Evolutionary conservation across 1,284 basidiomycete genomes (phyloP), one percentile per base, ranked within the genome.

Genomic region (Boletus semigastroideus): DNA sequence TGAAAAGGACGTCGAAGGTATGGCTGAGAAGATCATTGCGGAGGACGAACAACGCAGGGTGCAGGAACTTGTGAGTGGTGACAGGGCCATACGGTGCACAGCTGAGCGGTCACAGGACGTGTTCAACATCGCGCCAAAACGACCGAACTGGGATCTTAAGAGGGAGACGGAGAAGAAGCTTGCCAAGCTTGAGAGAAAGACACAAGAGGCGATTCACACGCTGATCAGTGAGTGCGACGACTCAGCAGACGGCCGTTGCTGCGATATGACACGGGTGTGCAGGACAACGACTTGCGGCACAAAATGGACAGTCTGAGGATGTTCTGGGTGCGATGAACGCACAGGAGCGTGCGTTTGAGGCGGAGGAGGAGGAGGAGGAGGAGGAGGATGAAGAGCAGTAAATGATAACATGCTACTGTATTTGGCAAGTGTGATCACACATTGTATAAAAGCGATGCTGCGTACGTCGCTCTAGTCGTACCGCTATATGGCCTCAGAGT

Each of bases 111-210:
- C 28, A 44, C 66, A 97, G 93, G 94, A 98, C 65, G 78, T 98
- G 25, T 90, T 94, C 68, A 98, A 97, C 67, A 98, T 99, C 59
- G 95, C 95, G 25, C 96, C 96, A 2, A 96, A 95, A 77, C 81
- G 93, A 45, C 85, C 90, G 11, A 98, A 98, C 70, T 98, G 96
- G 95, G 96, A 98, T 71, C 75, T 99, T 58, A 98, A 96, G 70
- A 84, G 95, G 43, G 94, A 98, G 65, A 86, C 95, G 72, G 90
- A 93, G 51, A 92, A 90, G 73, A 91, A 95, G 64, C 77, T 96
- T 48, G 79, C 83, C 12, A 95, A 87, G 67, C 76, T 98, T n/a
- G 92, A 97, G 65, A 78, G 91, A 56, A 85, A 85, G 69, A 97
- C 94, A 1, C 91, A 96, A 60, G 90, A 96, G 68, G 87, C 95